A percentile compares a stretch with the other conserved stretches of the same genome.
Conservation (phyloP, 331 rosid species). For the Malus hybrid region DNA sequence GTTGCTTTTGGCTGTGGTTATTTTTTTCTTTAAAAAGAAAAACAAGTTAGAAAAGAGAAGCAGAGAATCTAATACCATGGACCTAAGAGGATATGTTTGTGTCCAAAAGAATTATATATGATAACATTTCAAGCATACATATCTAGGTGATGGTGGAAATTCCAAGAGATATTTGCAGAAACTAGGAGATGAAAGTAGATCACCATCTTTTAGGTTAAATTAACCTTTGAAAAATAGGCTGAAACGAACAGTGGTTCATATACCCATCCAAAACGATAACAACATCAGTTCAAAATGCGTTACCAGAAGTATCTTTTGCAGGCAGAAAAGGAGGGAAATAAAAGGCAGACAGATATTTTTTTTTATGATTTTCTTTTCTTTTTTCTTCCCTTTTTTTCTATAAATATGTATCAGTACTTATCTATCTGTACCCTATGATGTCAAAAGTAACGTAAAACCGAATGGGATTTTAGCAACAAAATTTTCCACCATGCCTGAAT, state of each 20-base stretch:
- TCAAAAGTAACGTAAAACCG: constrained; percentile 29
- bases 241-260: not conserved
- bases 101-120: not conserved
- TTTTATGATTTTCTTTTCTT: constrained; percentile 1
- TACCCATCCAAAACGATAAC: not conserved
- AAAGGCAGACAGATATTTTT: constrained; percentile 19
- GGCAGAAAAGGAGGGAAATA: not conserved
- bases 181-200: not conserved
- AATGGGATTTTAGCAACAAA: constrained; percentile 39
- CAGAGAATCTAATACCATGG: not conserved
- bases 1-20: too few species aligned
- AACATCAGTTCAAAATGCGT: constrained; percentile 3
- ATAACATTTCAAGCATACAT: not conserved
- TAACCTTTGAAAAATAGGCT: not conserved
- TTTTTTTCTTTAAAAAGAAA: not conserved
- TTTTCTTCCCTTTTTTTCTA: not conserved
- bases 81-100: not conserved
- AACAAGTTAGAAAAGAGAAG: not conserved
- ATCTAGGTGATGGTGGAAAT: not conserved
- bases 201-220: not conserved
- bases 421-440: constrained; percentile 21
- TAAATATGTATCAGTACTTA: constrained; percentile 5
- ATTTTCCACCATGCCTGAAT: constrained; percentile 21
- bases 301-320: constrained; percentile 8
- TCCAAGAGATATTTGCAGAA: not conserved